Evolutionary conservation across 257 asterid species (phyloP), one percentile per base, ranked within the genome.

Genomic region (Scutellaria baicalensis): DNA sequence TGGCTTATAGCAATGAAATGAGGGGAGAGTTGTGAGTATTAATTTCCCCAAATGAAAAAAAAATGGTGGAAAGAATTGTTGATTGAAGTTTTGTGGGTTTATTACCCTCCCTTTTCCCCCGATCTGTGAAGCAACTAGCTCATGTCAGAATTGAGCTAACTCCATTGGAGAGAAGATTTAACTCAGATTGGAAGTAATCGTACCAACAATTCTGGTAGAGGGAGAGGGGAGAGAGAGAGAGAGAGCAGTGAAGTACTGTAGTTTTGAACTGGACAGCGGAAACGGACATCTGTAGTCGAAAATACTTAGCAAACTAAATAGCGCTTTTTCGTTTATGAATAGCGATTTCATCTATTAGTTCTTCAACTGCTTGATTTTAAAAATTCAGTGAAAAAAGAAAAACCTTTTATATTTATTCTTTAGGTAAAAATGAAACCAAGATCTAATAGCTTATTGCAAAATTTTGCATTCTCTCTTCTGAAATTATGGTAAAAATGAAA

Each of bases 41-140:
- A n/a, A n/a, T n/a, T n/a, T n/a, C n/a, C n/a, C n/a, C n/a, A n/a
- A n/a, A n/a, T n/a, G n/a, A n/a, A n/a, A n/a, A n/a, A n/a, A n/a
- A 59, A 66, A 35, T 64, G 18, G 68, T 11, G 21, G 64, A 43
- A 64, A 17, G 47, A 20, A 45, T 52, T 47, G 13, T 44, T 8
- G 44, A 47, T 64, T n/a, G 71, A 73, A 79, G 64, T 72, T 76
- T 63, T 44, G 70, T 40, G 75, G 49, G 43, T 60, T 70, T 59
- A 18, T 44, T 42, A 3, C 40, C 14, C 17, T 6, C 10, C 31
- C 49, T 50, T 49, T n/a, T 59, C 16, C 48, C 59, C 61, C 17
- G 69, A 80, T 80, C 84, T 54, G 62, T 60, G 8, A 45, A 45
- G 54, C 56, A 39, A 59, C 51, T 67, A 58, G 52, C 49, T 59